Percentiles rank a stretch among this genome's conserved stretches.
Conservation (phyloP, 345 rosid species). For the Lenwebbia sp. region DNA sequence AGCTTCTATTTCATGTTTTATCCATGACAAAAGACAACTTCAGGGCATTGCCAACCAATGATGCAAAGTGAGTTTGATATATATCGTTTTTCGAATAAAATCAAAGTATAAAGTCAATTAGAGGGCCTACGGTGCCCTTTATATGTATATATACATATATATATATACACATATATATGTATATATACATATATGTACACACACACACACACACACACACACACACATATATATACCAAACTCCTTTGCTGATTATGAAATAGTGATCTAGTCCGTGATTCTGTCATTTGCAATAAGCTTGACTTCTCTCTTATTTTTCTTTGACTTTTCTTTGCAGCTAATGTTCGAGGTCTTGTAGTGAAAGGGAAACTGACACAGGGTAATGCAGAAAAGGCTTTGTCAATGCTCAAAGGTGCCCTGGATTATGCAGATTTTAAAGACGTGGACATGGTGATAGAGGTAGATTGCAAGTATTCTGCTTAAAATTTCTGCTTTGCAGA, state of each 20-base stretch:
- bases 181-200: too few relatives aligned
- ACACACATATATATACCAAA: background rate
- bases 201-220: too few relatives aligned
- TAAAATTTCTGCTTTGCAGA: background rate
- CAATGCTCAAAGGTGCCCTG: conserved; percentile 69
- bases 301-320: background rate
- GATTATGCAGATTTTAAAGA: conserved; percentile 79
- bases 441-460: conserved; percentile 98
- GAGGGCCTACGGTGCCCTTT: too few relatives aligned
- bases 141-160: too few relatives aligned
- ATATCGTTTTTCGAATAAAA: too few relatives aligned
- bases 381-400: conserved; percentile 64
- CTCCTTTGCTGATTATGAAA: background rate
- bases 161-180: too few relatives aligned
- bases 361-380: conserved; percentile 58
- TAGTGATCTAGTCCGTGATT: background rate
- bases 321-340: conserved; percentile 34
- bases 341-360: conserved; percentile 57
- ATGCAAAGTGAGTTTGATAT: background rate
- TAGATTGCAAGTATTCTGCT: conserved; percentile 5
- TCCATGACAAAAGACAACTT: background rate
- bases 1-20: background rate
- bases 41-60: background rate
- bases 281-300: background rate
- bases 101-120: too few relatives aligned